These are phyloP conservation scores for Tricholoma furcatifolium DNA, from an alignment of 768 basidiomycete genomes.

Conservation along the genomic window DNA sequence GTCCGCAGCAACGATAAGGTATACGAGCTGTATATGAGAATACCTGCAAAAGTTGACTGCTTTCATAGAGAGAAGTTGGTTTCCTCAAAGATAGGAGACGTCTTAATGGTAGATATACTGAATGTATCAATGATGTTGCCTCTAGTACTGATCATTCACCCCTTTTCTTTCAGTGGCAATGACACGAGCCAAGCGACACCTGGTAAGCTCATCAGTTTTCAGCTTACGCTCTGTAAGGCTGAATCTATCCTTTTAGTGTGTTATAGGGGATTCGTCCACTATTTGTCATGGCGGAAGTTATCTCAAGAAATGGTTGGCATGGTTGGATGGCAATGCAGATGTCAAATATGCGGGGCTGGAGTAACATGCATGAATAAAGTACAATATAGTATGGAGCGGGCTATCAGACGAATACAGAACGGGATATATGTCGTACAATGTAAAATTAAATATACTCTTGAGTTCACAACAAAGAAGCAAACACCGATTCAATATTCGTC, in stretches of 20 bases:
- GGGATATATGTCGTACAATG: not conserved
- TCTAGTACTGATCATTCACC: conserved; percentile 7
- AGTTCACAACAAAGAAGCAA: not conserved
- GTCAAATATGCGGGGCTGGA: conserved; percentile 80
- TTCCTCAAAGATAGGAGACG: conserved; percentile 92
- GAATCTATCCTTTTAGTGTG: conserved; percentile 49
- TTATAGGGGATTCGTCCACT: conserved; percentile 93
- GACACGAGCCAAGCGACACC: conserved; percentile 87
- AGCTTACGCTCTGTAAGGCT: not conserved
- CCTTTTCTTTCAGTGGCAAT: conserved; percentile 63
- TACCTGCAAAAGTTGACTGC: not conserved
- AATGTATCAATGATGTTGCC: not conserved
- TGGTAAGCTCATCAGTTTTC: conserved; percentile 49
- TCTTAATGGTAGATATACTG: conserved; percentile 65
- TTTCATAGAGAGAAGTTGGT: conserved; percentile 76
- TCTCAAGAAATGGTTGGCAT: conserved; percentile 86
- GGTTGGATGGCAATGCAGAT: conserved; percentile 90
- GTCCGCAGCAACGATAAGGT: conserved; percentile 90
- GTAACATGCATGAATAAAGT: conserved; percentile 20
- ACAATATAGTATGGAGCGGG: not conserved
- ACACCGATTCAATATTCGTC: conserved; percentile 37
- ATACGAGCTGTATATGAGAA: conserved; percentile 9
- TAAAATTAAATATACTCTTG: not conserved
- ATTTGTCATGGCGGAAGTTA: conserved; percentile 82
- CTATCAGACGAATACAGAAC: not conserved